Evolutionary conservation across 2,329 filamentous ascomycete genomes (phyloP), one percentile per base, ranked within the genome.

Genomic region (Aspergillus versicolor): DNA sequence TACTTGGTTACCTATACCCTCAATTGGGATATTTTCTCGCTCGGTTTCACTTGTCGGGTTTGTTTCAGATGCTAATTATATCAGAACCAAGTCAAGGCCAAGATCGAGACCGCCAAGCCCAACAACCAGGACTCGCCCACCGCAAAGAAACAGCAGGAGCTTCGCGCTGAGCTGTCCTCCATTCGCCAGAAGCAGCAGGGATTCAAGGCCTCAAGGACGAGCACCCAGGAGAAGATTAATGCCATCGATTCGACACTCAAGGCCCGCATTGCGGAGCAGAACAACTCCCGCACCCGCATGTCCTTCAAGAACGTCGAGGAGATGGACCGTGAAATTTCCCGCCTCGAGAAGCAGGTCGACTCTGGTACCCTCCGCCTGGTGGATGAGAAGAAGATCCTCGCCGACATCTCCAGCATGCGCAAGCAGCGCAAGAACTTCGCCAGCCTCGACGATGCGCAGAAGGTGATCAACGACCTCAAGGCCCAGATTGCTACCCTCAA

Each of bases 391-490:
- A 97, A 97, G 84, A 88, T 91, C 8, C 82, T 97, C 19, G 79
- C 84, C 50, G 91, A 97, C 68, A 88, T 96, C 67, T 90, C 89
- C 48, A 88, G 80, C 73, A 80, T 97, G 65, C 88, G 89, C 76
- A 96, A 95, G 82, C 84, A 89, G 70, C 90, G 90, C 79, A 97
- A 97, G 86, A 89, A 86, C 77, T 97, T 99, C 74, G 86, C 87
- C 57, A 85, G 87, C 61, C 89, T 97, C 69, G 91, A 96, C 59
- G 87, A 89, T 58, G 82, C 87, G 34, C 90, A 97, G 78, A 95
- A 95, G 83, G 84, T 84, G 64, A 97, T 99, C 66, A 90, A 94
- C 69, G 88, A 92, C 53, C 80, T 95, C 66, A 93, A 91, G 80
- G 83, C 87, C 62, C 90, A 95, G 79, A 92, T 97, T 70, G 88